Percentiles rank a stretch among this genome's conserved stretches.
phyloP scores from a whole-genome alignment of 345 rosid species.

The Psidium guajava region DNA sequence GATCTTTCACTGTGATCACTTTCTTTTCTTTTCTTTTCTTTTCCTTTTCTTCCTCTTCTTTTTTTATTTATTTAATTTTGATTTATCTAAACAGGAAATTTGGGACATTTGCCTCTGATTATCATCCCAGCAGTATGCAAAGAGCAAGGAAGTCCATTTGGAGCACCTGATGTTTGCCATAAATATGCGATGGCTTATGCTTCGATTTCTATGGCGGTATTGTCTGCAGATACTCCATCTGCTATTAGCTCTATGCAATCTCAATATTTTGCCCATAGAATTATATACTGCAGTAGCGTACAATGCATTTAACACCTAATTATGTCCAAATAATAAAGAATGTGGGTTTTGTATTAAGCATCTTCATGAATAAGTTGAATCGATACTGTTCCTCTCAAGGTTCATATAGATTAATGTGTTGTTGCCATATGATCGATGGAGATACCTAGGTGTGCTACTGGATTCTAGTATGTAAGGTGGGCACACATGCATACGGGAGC shows the following conservation, averaged over 20 bases:
- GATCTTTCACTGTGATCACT: neutral
- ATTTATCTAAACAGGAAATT: conserved; percentile 30
- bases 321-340: neutral
- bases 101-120: conserved; percentile 36
- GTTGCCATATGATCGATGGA: neutral
- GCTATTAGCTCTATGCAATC: neutral
- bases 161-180: conserved; percentile 25
- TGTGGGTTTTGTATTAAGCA: neutral
- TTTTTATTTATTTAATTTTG: no score
- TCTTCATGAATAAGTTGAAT: neutral
- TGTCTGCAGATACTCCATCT: neutral
- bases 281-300: neutral
- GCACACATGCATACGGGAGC: neutral
- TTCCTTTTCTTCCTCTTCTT: neutral
- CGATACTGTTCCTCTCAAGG: neutral
- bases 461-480: neutral
- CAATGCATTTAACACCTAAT: neutral
- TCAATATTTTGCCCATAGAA: neutral
- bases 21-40: neutral
- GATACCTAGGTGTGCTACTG: neutral
- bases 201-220: conserved; percentile 42
- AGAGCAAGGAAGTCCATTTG: conserved; percentile 39
- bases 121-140: conserved; percentile 41
- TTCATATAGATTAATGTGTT: neutral
- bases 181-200: conserved; percentile 32